These are phyloP conservation scores for Gypsophila paniculata DNA, from an alignment of 179 eudicot species.

Conservation along the genomic window DNA sequence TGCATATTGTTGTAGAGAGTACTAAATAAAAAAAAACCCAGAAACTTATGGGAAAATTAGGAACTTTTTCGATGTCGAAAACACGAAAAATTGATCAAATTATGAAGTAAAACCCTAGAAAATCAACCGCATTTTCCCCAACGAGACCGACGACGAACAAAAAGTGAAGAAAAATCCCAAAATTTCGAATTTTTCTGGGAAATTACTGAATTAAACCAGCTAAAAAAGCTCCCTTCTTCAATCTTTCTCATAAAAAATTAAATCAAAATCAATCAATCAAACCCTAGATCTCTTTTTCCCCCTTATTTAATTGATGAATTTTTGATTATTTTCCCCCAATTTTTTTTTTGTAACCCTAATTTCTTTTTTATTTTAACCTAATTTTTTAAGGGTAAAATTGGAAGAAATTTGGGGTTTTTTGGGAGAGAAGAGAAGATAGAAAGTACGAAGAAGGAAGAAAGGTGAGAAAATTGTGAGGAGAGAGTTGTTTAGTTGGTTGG, in stretches of 20 bases:
- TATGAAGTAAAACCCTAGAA: not conserved
- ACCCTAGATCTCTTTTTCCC: conserved; percentile 24
- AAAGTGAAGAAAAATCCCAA: conserved; percentile 26
- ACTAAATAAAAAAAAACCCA: conserved; percentile 6
- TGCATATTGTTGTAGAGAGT: conserved; percentile 36
- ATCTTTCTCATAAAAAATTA: conserved; percentile 23
- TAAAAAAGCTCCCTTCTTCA: conserved; percentile 11
- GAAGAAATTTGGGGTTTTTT: not conserved
- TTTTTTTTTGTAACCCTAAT: no score
- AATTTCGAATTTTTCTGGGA: not conserved
- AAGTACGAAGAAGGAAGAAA: not conserved
- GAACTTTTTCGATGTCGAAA: not conserved
- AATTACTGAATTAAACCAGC: not conserved
- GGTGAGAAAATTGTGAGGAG: conserved; percentile 11
- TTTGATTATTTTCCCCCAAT: not conserved
- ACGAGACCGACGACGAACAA: conserved; percentile 38
- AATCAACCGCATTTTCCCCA: conserved; percentile 55
- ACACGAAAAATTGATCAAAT: not conserved
- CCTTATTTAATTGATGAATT: not conserved
- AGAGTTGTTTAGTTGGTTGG: not conserved
- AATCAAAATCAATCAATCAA: not conserved
- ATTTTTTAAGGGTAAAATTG: not conserved
- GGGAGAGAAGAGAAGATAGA: not conserved
- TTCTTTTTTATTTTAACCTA: not conserved
- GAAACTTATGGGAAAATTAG: not conserved